These are phyloP conservation scores for Ceratobasidium sp. DNA, from an alignment of 1,284 basidiomycete genomes.

Conservation along the genomic window DNA sequence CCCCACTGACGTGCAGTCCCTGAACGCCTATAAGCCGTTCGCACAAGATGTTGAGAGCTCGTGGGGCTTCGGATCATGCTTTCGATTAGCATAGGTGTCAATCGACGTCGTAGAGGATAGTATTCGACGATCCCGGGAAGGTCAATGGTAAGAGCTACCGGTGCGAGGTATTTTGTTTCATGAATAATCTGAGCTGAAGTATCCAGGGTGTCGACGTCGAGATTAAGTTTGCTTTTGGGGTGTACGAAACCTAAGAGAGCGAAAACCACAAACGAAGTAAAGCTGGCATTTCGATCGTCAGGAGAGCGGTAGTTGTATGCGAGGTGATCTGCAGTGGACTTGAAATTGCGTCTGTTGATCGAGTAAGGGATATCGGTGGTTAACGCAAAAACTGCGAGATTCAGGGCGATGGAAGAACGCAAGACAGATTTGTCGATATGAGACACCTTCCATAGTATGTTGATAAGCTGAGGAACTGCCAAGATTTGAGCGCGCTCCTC, in stretches of 20 bases:
- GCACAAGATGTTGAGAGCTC: not conserved
- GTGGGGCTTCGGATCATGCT: not conserved
- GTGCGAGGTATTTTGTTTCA: constrained; percentile 9
- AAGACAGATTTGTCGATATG: not conserved
- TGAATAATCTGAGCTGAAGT: not conserved
- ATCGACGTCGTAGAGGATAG: not conserved
- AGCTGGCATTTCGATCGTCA: not conserved
- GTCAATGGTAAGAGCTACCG: too few species aligned
- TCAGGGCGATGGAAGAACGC: constrained; percentile 19
- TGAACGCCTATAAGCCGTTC: too few species aligned
- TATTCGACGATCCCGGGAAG: not conserved
- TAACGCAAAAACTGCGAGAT: constrained; percentile 8
- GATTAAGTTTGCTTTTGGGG: not conserved
- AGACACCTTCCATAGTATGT: constrained; percentile 21
- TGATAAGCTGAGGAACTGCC: constrained; percentile 6
- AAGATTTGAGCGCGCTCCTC: not conserved
- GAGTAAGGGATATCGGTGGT: not conserved
- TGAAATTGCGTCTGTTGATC: not conserved
- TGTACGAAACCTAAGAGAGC: not conserved
- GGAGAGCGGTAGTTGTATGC: not conserved
- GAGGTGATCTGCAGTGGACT: not conserved
- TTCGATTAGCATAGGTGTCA: constrained; percentile 13
- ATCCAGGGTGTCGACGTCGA: not conserved
- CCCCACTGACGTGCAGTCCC: not conserved
- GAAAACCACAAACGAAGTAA: not conserved